Conservation (phyloP, 139 green algal species). For the Yamagishiella unicocca region DNA sequence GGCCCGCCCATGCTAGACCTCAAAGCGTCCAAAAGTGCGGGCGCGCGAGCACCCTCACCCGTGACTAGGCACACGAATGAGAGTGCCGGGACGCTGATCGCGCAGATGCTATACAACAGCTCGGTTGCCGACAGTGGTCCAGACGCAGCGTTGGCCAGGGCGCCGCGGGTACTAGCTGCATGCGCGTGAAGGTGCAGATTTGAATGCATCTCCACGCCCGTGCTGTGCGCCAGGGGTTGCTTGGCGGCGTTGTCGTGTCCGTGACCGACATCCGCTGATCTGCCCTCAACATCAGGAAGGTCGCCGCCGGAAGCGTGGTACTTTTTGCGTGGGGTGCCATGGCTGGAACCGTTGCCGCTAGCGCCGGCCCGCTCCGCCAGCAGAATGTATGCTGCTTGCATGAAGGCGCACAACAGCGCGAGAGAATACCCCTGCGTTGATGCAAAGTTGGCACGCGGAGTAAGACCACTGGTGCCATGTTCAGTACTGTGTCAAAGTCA, state of each 20-base stretch:
- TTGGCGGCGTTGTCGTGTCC: not conserved
- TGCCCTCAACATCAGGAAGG: not conserved
- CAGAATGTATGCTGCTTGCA: slow-evolving; percentile 76
- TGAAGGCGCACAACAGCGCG: slow-evolving; percentile 61
- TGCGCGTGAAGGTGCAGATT: not conserved
- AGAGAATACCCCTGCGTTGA: slow-evolving; percentile 60
- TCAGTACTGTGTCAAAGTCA: no score
- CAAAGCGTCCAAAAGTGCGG: not conserved
- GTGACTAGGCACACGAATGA: slow-evolving; percentile 48
- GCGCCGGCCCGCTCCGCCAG: slow-evolving; percentile 26
- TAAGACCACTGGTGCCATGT: no score
- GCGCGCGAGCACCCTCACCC: slow-evolving; percentile 55
- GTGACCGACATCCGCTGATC: not conserved
- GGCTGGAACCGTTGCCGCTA: not conserved
- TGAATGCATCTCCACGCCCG: slow-evolving; percentile 15
- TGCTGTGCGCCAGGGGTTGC: slow-evolving; percentile 10
- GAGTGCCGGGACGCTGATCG: slow-evolving; percentile 69
- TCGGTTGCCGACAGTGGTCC: slow-evolving; percentile 51
- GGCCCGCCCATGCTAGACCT: not conserved
- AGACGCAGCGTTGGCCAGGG: not conserved
- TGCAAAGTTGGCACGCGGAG: no score
- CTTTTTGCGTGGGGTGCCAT: not conserved
- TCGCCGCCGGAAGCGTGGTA: slow-evolving; percentile 1
- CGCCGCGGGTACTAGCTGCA: not conserved
- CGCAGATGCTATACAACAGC: slow-evolving; percentile 79